Base-by-base conservation (phyloP, 306 rosid genomes). In the Cucurbita moschata region DNA sequence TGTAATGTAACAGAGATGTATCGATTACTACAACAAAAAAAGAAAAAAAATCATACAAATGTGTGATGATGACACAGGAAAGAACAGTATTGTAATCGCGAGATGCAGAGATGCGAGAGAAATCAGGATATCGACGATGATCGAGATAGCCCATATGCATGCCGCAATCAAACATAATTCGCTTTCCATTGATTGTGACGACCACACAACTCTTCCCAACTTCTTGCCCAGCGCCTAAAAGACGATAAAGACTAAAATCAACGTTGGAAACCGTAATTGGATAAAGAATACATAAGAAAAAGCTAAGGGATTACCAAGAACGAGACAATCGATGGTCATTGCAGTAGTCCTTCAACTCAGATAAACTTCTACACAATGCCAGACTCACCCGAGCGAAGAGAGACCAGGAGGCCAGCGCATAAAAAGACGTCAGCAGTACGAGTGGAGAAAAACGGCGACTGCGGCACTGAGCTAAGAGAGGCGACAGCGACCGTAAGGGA, bases 141-240 rank as follows among this genome's bases (percentile, higher is more conserved):
- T 93, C 98, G 49, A 63, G 61, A 74, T 78, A 46, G 42, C 92
- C 90, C 94, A 87, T 88, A 68, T 93, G 96, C 96, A 93, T 90
- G 7, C 98, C 97, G 12, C 98, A 93, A 73, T 93, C 98, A 69
- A 93, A 93, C 98, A 93, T 90, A 80, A 93, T 88, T 72, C 96
- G 82, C 71, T 88, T 93, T 56, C 94, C 96, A 44, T 90, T 88
- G 73, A 93, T 93, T n/a, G 81, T 81, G 12, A 90, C 97, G 46
- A 93, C 81, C 16, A 88, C 92, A 30, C 96, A 90, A 81, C 98
- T 93, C 91, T 93, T 93, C 37, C 98, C 98, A 38, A 90, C 96
- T 58, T 93, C 96, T 85, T 93, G 97, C 43, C 98, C 98, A 71
- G 98, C 97, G 38, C 98, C 98, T 93, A 76, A 35, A 51, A 60